Percentiles rank a stretch among this genome's conserved stretches.
Conservation (phyloP, 768 basidiomycete genomes). For the Austroboletus festivus region DNA sequence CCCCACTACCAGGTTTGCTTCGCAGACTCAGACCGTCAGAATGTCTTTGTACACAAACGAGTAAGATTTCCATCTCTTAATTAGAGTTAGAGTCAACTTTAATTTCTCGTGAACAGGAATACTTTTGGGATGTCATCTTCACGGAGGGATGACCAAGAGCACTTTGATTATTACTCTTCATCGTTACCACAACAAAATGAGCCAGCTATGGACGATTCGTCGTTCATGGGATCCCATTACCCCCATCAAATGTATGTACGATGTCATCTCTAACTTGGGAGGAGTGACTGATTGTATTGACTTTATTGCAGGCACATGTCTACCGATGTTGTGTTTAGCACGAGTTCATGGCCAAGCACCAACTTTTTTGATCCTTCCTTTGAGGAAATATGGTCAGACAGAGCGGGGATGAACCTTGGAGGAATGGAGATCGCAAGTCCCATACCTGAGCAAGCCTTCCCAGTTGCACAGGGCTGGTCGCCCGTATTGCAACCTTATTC, state of each 20-base stretch:
- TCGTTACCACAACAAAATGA: conserved; percentile 4
- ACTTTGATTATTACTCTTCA: not conserved
- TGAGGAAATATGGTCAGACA: not conserved
- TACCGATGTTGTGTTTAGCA: not conserved
- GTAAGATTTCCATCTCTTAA: conserved; percentile 5
- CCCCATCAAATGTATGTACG: conserved; percentile 13
- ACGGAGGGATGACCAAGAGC: not conserved
- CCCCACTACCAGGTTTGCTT: not conserved
- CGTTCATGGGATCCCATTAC: not conserved
- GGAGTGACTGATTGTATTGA: not conserved
- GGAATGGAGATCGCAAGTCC: conserved; percentile 2
- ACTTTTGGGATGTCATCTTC: not conserved
- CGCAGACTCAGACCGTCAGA: not conserved
- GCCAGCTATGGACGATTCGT: not conserved
- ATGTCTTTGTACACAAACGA: conserved; percentile 10
- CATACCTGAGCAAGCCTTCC: conserved; percentile 2
- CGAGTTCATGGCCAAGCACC: conserved; percentile 1
- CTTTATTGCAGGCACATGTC: not conserved
- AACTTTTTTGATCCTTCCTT: not conserved
- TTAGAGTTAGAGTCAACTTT: not conserved
- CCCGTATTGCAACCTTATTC: not conserved
- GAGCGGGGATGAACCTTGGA: not conserved
- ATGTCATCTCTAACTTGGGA: not conserved
- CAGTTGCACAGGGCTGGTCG: not conserved
- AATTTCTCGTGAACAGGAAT: conserved; percentile 1